phyloP scores from a whole-genome alignment of 306 rosid genomes.

The Lithocarpus polystachyus region DNA sequence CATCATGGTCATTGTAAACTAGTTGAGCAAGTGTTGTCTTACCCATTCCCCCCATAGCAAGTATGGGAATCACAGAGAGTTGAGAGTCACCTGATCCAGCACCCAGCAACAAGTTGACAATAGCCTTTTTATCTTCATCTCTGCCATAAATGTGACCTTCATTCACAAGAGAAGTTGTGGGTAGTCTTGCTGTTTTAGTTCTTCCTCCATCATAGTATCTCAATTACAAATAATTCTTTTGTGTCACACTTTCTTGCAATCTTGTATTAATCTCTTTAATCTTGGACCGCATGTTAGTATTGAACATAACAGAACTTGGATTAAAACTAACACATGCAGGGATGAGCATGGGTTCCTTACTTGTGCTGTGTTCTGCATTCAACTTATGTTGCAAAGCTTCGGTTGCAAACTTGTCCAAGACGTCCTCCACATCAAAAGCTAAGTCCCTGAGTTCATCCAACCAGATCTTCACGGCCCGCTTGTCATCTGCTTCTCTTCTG shows the following conservation, averaged over 20 bases:
- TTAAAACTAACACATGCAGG: neutral
- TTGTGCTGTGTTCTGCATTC: neutral
- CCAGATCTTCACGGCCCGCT: neutral
- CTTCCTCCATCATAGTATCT: neutral
- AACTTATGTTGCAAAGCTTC: neutral
- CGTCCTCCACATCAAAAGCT: slow-evolving; percentile 17
- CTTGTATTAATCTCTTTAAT: too few relatives aligned
- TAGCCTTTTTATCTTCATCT: neutral
- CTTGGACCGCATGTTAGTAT: too few relatives aligned
- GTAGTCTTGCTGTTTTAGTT: neutral
- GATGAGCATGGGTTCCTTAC: neutral
- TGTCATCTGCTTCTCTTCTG: neutral
- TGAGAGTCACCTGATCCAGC: neutral
- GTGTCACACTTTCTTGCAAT: neutral
- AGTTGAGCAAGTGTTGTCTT: too few relatives aligned
- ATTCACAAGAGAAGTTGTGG: neutral
- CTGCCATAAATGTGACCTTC: too few relatives aligned
- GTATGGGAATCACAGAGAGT: too few relatives aligned
- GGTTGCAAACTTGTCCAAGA: slow-evolving; percentile 6
- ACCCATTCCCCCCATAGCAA: too few relatives aligned
- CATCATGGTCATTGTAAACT: too few relatives aligned
- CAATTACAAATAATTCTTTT: neutral
- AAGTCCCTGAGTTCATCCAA: slow-evolving; percentile 7
- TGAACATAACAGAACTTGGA: too few relatives aligned
- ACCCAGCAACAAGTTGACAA: neutral